These are phyloP conservation scores for Albugo candida DNA, from an alignment of 352 stramenopile genomes.

Conservation along the genomic window DNA sequence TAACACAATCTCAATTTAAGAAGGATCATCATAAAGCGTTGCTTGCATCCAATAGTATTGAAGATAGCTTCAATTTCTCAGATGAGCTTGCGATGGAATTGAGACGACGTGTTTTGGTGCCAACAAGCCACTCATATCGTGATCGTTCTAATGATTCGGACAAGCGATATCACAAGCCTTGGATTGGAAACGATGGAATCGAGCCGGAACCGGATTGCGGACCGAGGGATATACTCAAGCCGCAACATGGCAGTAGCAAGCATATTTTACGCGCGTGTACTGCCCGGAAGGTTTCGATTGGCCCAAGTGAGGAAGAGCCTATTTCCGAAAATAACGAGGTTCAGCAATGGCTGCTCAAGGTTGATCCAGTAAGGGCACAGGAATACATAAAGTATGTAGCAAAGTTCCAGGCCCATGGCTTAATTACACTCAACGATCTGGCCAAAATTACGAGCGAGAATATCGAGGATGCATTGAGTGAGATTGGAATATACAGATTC, in stretches of 20 bases:
- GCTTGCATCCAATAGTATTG: conserved; percentile 23
- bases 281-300: not conserved
- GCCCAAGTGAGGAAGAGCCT: conserved; percentile 1
- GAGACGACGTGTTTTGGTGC: conserved; percentile 28
- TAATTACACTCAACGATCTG: conserved; percentile 29
- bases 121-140: conserved; percentile 12
- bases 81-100: conserved; percentile 51
- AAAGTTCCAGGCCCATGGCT: conserved; percentile 44
- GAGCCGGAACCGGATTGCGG: not conserved
- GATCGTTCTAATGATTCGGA: not conserved
- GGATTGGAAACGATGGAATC: too few relatives aligned
- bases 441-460: conserved; percentile 40
- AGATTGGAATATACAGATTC: conserved; percentile 58
- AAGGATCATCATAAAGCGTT: conserved; percentile 50
- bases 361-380: conserved; percentile 20
- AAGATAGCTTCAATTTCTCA: conserved; percentile 21
- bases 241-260: not conserved
- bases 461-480: conserved; percentile 54
- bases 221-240: not conserved
- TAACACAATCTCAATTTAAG: conserved; percentile 39
- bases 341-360: conserved; percentile 27
- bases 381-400: conserved; percentile 41
- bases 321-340: conserved; percentile 13
- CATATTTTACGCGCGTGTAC: not conserved
- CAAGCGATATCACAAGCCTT: too few relatives aligned